Base-by-base conservation (phyloP, 805 yeast genomes). In the Kodamaea jinghongensis region DNA sequence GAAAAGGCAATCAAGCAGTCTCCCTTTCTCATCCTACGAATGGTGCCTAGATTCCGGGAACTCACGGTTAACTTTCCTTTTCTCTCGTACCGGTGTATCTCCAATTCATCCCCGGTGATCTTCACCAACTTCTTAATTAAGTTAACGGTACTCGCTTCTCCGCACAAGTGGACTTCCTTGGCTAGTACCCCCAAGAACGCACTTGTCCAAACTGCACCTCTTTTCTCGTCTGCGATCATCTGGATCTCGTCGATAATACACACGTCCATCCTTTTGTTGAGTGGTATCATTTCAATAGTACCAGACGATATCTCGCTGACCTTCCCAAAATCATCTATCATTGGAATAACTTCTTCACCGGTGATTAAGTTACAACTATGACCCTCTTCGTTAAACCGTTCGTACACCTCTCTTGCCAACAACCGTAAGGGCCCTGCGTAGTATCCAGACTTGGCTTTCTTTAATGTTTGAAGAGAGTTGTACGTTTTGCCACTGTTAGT, bases 401-500 rank as follows among this genome's bases (percentile, higher is more conserved):
- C 96, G 57, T 81, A 90, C 3, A 93, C 80, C 57, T 93, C 99
- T 45, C 97, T 70, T 0, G 98, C 99, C 38, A 93, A 68, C 41
- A 93, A 69, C 44, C 99, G 71, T 34, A 93, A 65, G 0, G 99
- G 99, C 1, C 98, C 98, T 0, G 98, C 98, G 61, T 83, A 93
- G 49, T 84, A 86, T 0, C 99, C 99, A 13, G 80, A 73, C 23
- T 78, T 70, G 11, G 88, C 79, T 14, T 60, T 52, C 49, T 80
- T 80, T 35, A 93, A 69, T 40, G 79, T 72, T 51, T 83, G 71
- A 33, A 93, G 64, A 0, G 98, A 96, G 34, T 77, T 75, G 55
- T 86, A 86, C 0, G 98, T 93, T 54, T 93, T 93, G 9, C 99
- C 99, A 49, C 93, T 82, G 58, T 93, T 93, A 0, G 99, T 93